Evolutionary conservation across 768 basidiomycete genomes (phyloP).

Genomic region (Tremella fuciformis): DNA sequence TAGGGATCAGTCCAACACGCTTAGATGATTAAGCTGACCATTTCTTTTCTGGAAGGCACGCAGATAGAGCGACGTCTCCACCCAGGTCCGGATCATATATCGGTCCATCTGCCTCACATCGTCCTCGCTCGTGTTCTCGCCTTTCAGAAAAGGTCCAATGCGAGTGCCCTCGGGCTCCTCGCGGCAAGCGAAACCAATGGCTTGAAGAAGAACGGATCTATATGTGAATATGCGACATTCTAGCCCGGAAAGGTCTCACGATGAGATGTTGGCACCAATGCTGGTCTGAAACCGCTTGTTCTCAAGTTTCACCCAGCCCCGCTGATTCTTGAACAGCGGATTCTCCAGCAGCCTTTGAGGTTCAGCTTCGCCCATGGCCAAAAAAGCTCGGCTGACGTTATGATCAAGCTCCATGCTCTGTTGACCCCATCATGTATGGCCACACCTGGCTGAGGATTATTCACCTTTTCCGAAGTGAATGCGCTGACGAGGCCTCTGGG

Average conservation of each 20-base stretch:
- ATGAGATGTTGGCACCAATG: constrained; percentile 24
- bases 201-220: constrained; percentile 24
- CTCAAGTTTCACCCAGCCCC: constrained; percentile 39
- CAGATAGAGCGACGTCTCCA: constrained; percentile 34
- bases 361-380: background rate
- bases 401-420: constrained; percentile 31
- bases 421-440: constrained; percentile 22
- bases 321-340: constrained; percentile 39
- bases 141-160: constrained; percentile 33
- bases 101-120: constrained; percentile 34
- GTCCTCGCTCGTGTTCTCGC: constrained; percentile 17
- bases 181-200: constrained; percentile 42
- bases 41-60: constrained; percentile 16
- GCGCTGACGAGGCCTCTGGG: constrained; percentile 20
- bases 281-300: constrained; percentile 27
- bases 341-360: constrained; percentile 31
- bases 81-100: constrained; percentile 43
- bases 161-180: constrained; percentile 30
- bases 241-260: constrained; percentile 8
- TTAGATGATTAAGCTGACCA: constrained; percentile 14
- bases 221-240: background rate
- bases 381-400: constrained; percentile 24
- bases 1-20: background rate
- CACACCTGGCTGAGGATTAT: constrained; percentile 30
- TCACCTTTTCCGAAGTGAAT: constrained; percentile 31